Percentiles rank a stretch among this genome's conserved stretches.
Conservation (phyloP, 1,284 basidiomycete species). For the Boletus sp. region DNA sequence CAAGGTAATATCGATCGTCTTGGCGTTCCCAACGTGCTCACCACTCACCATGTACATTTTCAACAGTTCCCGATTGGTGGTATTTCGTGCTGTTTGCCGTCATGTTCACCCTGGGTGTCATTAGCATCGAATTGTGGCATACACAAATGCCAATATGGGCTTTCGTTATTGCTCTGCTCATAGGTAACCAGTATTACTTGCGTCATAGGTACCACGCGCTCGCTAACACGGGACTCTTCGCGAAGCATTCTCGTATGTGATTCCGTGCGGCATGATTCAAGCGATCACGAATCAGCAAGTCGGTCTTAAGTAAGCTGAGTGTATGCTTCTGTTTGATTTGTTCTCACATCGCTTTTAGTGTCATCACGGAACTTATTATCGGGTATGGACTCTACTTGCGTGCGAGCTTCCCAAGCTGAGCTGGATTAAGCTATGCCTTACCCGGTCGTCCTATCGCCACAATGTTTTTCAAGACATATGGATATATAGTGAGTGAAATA, state of each 20-base stretch:
- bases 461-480: slow-evolving; percentile 42
- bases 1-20: slow-evolving; percentile 33
- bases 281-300: slow-evolving; percentile 45
- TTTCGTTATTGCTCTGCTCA: slow-evolving; percentile 40
- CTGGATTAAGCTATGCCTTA: slow-evolving; percentile 26
- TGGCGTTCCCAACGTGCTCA: not conserved
- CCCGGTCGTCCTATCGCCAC: slow-evolving; percentile 41
- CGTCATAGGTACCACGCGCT: slow-evolving; percentile 21
- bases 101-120: slow-evolving; percentile 51
- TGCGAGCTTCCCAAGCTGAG: not conserved
- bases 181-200: too few species aligned
- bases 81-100: slow-evolving; percentile 29
- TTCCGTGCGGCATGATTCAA: slow-evolving; percentile 47
- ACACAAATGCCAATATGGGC: slow-evolving; percentile 57
- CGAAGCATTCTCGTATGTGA: slow-evolving; percentile 40
- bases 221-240: slow-evolving; percentile 2
- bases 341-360: slow-evolving; percentile 20
- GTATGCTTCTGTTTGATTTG: not conserved
- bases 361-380: slow-evolving; percentile 47
- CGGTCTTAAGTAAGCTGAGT: slow-evolving; percentile 36
- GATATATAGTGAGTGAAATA: slow-evolving; percentile 36
- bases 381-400: slow-evolving; percentile 30
- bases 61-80: slow-evolving; percentile 34
- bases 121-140: slow-evolving; percentile 56
- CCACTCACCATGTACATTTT: not conserved